Conservation (phyloP, 805 yeast genomes). For the Huiozyma sinensis region DNA sequence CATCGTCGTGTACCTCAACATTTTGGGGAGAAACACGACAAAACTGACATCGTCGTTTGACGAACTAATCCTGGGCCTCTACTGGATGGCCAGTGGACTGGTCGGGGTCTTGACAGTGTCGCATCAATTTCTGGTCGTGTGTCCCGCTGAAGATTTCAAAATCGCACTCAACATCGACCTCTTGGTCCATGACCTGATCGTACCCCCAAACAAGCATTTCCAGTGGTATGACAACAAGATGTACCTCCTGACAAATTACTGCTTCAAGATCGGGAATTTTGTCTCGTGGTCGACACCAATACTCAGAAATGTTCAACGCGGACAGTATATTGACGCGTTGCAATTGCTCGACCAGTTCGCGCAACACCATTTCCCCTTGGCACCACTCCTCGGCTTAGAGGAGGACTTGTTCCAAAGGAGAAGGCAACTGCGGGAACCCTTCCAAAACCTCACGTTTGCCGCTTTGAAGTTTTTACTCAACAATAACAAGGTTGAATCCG, state of each 20-base stretch:
- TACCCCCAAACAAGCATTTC: slow-evolving; percentile 20
- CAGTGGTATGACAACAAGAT: slow-evolving; percentile 12
- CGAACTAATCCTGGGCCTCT: slow-evolving; percentile 14
- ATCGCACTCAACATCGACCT: slow-evolving; percentile 16
- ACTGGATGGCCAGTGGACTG: slow-evolving; percentile 17
- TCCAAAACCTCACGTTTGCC: slow-evolving; percentile 22
- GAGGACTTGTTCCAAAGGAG: slow-evolving; percentile 8
- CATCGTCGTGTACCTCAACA: slow-evolving; percentile 4
- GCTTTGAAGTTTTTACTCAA: slow-evolving; percentile 19
- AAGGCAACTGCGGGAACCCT: slow-evolving; percentile 21
- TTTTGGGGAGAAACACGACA: background rate
- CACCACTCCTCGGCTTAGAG: slow-evolving; percentile 12
- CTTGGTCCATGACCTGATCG: slow-evolving; percentile 15
- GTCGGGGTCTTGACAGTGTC: slow-evolving; percentile 20
- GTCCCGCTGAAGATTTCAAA: slow-evolving; percentile 5
- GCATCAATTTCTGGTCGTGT: slow-evolving; percentile 17
- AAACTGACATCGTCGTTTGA: background rate
- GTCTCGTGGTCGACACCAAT: slow-evolving; percentile 26
- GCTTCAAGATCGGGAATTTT: slow-evolving; percentile 20
- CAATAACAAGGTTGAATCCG: slow-evolving; percentile 1
- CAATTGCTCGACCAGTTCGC: slow-evolving; percentile 14
- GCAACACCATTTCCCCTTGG: slow-evolving; percentile 9
- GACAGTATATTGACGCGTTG: slow-evolving; percentile 22
- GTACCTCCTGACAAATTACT: slow-evolving; percentile 17
- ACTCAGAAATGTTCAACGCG: slow-evolving; percentile 20